phyloP scores from a whole-genome alignment of 2,329 filamentous ascomycete genomes.

The Verticillium klebahnii region DNA sequence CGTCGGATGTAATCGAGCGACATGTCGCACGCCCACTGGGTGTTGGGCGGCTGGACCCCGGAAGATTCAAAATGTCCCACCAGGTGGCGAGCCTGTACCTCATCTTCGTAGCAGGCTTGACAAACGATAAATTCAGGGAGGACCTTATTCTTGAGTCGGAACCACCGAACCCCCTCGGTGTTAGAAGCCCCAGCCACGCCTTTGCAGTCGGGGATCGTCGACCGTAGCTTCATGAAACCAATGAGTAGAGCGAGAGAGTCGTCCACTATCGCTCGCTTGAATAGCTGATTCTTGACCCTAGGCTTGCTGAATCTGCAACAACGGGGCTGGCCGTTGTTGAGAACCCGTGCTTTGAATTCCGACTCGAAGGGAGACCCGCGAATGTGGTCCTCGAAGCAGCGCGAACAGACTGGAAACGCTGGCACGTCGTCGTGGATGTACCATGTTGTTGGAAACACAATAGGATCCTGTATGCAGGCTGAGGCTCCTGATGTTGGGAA shows the following conservation, averaged over 20 bases:
- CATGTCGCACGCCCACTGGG: constrained; percentile 31
- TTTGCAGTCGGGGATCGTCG: constrained; percentile 22
- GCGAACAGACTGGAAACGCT: constrained; percentile 27
- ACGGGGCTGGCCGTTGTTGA: constrained; percentile 20
- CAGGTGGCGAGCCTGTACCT: constrained; percentile 20
- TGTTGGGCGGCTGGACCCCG: constrained; percentile 16
- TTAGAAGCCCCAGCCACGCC: constrained; percentile 14
- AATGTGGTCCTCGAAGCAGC: constrained; percentile 33
- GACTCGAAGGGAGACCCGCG: constrained; percentile 20
- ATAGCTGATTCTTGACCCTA: constrained; percentile 25
- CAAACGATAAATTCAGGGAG: constrained; percentile 29
- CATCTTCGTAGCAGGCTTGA: constrained; percentile 32
- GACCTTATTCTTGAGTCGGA: constrained; percentile 18
- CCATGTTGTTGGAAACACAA: constrained; percentile 28
- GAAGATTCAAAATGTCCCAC: constrained; percentile 22
- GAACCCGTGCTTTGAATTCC: constrained; percentile 18
- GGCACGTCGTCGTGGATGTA: constrained; percentile 27
- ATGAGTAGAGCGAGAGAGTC: constrained; percentile 21
- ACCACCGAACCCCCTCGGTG: constrained; percentile 25
- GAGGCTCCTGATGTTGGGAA: constrained; percentile 10
- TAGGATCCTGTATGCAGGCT: constrained; percentile 22
- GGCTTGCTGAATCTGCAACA: constrained; percentile 28
- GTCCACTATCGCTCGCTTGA: constrained; percentile 20
- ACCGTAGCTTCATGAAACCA: constrained; percentile 22
- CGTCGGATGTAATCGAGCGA: constrained; percentile 22